Percentiles rank a stretch among this genome's conserved stretches.
Conservation (phyloP, 2,329 filamentous ascomycete species). For the Xylariaceae sp. region DNA sequence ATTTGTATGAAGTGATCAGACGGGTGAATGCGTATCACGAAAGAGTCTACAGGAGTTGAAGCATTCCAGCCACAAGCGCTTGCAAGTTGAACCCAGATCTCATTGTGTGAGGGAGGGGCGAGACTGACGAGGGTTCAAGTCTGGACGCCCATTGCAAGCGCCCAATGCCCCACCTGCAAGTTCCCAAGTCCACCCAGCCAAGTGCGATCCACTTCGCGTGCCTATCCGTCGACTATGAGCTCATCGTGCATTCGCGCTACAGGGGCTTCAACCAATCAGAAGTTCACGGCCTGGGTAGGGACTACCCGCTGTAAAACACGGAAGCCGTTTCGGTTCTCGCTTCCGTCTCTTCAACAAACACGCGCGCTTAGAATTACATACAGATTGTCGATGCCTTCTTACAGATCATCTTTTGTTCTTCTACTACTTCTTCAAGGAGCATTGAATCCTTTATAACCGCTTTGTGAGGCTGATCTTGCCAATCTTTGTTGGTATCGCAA, state of each 20-base stretch:
- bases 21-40: no score
- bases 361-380: background rate
- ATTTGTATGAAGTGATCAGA: no score
- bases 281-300: constrained; percentile 19
- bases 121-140: no score
- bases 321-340: background rate
- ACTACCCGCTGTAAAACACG: constrained; percentile 14
- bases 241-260: background rate
- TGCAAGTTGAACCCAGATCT: background rate
- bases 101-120: no score
- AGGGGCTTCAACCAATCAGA: background rate
- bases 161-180: background rate
- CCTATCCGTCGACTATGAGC: constrained; percentile 8
- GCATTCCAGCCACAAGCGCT: background rate
- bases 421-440: no score
- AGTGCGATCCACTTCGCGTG: background rate
- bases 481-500: background rate
- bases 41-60: background rate
- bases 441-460: background rate
- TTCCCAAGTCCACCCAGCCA: background rate
- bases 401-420: no score
- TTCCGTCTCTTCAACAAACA: background rate
- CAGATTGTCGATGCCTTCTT: background rate
- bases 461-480: background rate
- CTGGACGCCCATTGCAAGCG: background rate